Evolutionary conservation across 257 asterid species (phyloP).

Genomic region (Lycium ferocissimum): DNA sequence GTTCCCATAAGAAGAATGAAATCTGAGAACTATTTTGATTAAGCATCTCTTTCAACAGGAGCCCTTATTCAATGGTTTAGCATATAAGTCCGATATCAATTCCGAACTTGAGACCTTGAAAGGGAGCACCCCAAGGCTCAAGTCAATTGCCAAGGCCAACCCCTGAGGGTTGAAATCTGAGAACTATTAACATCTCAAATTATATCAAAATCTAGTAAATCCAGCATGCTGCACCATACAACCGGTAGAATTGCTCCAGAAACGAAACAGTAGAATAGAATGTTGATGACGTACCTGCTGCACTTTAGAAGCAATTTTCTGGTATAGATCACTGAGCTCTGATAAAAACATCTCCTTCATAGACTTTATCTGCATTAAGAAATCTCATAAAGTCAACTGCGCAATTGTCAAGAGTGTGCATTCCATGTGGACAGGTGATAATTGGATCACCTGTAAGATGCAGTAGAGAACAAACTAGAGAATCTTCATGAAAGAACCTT

Average conservation of each 20-base stretch:
- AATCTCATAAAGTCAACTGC: background rate
- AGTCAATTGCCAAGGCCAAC: no score
- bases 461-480: background rate
- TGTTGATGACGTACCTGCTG: constrained; percentile 61
- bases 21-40: background rate
- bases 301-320: constrained; percentile 70
- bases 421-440: background rate
- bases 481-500: background rate
- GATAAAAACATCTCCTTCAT: constrained; percentile 72
- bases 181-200: background rate
- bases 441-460: background rate
- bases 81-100: no score
- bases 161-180: background rate
- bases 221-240: constrained; percentile 16
- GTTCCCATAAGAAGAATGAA: background rate
- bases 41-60: no score
- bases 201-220: background rate
- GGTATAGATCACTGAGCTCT: constrained; percentile 74
- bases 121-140: no score
- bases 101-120: no score
- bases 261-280: background rate
- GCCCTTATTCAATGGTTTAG: no score
- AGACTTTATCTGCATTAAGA: constrained; percentile 73
- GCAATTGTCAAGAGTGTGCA: background rate
- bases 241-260: background rate